Evolutionary conservation across 73 alveolate genomes (phyloP).

Genomic region (Breviolum minutum): DNA sequence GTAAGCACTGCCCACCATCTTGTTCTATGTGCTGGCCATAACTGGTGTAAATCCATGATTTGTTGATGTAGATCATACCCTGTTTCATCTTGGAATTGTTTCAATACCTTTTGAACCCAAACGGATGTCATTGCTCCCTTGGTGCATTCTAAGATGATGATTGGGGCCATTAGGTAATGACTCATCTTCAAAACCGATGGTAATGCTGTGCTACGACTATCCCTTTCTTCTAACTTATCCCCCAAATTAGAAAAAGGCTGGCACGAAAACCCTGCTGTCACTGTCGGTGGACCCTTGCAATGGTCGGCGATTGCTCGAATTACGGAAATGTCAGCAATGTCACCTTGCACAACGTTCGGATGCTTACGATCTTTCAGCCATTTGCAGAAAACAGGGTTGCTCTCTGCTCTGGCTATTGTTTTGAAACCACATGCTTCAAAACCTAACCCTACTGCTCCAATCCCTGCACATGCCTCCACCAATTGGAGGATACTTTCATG

Average conservation of each 20-base stretch:
- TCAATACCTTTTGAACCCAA: not conserved
- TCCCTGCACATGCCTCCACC: not conserved
- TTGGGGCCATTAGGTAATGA: not conserved
- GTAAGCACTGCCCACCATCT: not conserved
- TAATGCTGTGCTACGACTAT: not conserved
- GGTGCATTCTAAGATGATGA: not conserved
- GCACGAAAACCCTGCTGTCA: conserved; percentile 4
- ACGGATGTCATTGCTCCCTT: not conserved
- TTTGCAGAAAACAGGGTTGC: not conserved
- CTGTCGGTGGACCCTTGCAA: too few relatives aligned
- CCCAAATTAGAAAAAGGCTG: not conserved
- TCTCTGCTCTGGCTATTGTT: not conserved
- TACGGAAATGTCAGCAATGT: not conserved
- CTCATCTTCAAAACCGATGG: not conserved
- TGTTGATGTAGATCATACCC: not conserved
- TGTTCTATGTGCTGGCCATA: not conserved
- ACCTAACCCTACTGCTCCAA: not conserved
- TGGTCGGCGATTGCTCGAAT: too few relatives aligned
- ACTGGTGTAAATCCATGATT: not conserved
- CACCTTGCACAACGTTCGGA: not conserved
- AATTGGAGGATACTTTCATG: not conserved
- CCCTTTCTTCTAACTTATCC: not conserved
- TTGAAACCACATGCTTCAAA: not conserved
- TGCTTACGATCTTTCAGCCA: not conserved
- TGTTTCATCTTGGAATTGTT: not conserved